These are phyloP conservation scores for Penicillium turbatum DNA, from an alignment of 495 filamentous ascomycete genomes.

Conservation along the genomic window DNA sequence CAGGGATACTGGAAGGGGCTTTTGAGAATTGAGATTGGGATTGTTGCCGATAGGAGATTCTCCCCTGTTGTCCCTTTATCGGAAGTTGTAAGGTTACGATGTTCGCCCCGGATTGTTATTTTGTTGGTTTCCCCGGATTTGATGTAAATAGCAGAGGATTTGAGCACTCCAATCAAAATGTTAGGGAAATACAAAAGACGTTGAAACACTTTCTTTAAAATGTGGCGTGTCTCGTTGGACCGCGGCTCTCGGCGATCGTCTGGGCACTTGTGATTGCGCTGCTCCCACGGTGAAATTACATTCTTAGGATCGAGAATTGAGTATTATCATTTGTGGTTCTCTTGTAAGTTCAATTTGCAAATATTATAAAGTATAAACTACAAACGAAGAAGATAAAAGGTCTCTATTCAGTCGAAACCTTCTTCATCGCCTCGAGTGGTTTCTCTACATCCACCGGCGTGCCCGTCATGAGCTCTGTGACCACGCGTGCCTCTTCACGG, in stretches of 20 bases:
- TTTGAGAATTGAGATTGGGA: not conserved
- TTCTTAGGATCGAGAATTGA: no score
- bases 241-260: slow-evolving; percentile 40
- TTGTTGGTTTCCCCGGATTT: not conserved
- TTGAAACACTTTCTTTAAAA: slow-evolving; percentile 3
- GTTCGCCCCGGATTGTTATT: not conserved
- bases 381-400: slow-evolving; percentile 1
- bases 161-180: not conserved
- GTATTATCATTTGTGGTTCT: no score
- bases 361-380: not conserved
- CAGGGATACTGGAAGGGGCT: not conserved
- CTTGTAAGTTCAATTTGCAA: no score
- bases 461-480: slow-evolving; percentile 34
- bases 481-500: slow-evolving; percentile 31
- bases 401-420: slow-evolving; percentile 6
- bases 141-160: not conserved
- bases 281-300: not conserved
- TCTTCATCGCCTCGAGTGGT: slow-evolving; percentile 18
- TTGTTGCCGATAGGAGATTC: slow-evolving; percentile 1
- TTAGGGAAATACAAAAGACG: not conserved
- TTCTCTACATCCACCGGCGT: slow-evolving; percentile 28
- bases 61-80: not conserved
- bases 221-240: slow-evolving; percentile 26
- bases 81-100: not conserved
- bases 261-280: slow-evolving; percentile 26